Evolutionary conservation across 768 basidiomycete species (phyloP).

Genomic region (Dacryopinax spathularia): DNA sequence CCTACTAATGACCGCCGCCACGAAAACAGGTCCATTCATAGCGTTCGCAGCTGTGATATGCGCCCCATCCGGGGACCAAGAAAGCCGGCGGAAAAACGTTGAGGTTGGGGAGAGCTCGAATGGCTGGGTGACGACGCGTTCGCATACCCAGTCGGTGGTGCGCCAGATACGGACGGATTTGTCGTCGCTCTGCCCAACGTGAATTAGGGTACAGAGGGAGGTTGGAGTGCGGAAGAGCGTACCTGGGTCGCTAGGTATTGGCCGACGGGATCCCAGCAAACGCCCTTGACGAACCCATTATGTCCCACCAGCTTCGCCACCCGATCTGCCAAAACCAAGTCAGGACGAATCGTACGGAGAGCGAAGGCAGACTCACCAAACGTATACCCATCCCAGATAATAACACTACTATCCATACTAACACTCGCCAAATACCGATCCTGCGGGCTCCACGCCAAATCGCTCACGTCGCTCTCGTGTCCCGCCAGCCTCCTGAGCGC

Average conservation of each 20-base stretch:
- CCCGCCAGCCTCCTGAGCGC: constrained; percentile 81
- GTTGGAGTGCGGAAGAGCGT: constrained; percentile 3
- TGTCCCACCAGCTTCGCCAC: constrained; percentile 74
- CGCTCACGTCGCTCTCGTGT: constrained; percentile 91
- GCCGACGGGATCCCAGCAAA: constrained; percentile 97
- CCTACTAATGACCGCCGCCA: constrained; percentile 86
- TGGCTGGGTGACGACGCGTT: constrained; percentile 73
- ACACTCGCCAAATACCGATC: constrained; percentile 89
- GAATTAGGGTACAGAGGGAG: neutral
- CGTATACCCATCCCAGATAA: constrained; percentile 88
- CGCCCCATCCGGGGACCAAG: constrained; percentile 99
- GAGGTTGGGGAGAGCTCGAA: constrained; percentile 89
- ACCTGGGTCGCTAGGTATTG: constrained; percentile 83
- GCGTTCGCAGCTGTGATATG: constrained; percentile 96
- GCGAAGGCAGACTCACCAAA: constrained; percentile 42
- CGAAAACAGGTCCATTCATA: constrained; percentile 95
- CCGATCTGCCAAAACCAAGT: constrained; percentile 40
- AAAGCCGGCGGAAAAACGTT: constrained; percentile 84
- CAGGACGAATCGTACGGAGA: neutral
- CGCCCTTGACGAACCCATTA: constrained; percentile 94
- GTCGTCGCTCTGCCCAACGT: constrained; percentile 66
- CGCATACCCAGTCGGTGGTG: constrained; percentile 79
- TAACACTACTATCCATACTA: constrained; percentile 76
- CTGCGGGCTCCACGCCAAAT: constrained; percentile 87
- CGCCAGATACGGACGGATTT: constrained; percentile 94